Evolutionary conservation across 2,329 filamentous ascomycete species (phyloP), one percentile per base, ranked within the genome.

Genomic region (Piedraia hortae): DNA sequence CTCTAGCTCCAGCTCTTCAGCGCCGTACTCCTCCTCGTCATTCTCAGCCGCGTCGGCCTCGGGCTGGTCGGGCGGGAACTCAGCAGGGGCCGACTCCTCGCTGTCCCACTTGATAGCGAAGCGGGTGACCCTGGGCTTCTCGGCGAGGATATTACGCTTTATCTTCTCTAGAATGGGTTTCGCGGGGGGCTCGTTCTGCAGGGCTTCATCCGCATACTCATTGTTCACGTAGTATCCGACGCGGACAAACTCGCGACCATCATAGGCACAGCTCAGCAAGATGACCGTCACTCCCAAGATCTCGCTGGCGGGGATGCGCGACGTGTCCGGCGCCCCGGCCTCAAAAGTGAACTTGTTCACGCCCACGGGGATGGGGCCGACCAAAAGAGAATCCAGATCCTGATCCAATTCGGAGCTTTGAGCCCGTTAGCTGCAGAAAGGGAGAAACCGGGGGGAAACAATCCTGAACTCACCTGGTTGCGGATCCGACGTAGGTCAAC

Each of bases 161-260:
- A 97, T 77, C 39, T 78, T 75, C 44, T 97, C 88, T 32, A 93
- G 69, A 35, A 88, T 59, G 17, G 80, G 80, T 55, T 90, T 90
- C 26, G 77, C 59, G 4, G 85, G 85, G 6, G 85, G 85, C 37
- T 93, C 80, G 21, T 70, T 66, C 36, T 65, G 71, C 31, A 97
- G 60, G 45, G 89, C 75, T 38, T 88, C 77, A 12, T 73, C 72
- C 36, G 89, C 77, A 47, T 97, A 97, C 48, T 97, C 88, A 40
- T 97, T 97, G 59, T 93, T 97, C 39, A 97, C 85, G 37, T 97
- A 97, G 61, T 97, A 97, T 30, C 85, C 85, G 18, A 97, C 82
- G 33, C 85, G 78, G 17, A 97, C 78, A 39, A 97, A 97, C 47
- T 97, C 85, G 41, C 85, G 67, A 24, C 73, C 72, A 39, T 97